Base-by-base conservation (phyloP, 2,329 filamentous ascomycete species). In the Coleophoma eucalyptorum region DNA sequence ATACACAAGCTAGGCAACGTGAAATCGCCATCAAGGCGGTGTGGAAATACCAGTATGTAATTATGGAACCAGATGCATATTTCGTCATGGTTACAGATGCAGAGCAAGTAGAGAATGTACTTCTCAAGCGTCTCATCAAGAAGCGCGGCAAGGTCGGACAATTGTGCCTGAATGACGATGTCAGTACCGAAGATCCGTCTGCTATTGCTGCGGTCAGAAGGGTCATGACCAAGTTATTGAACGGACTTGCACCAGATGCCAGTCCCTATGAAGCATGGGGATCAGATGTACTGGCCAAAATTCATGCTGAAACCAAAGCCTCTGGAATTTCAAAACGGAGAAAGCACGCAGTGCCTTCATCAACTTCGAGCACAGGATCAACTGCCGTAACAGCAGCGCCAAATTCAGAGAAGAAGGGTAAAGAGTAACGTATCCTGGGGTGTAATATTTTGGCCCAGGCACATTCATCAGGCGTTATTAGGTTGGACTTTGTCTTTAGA, bases 71-170 rank as follows among this genome's bases (percentile, higher is more conserved):
- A 5, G 69, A 72, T 55, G 68, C 69, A 3, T 61, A 62, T 43
- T 74, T 72, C 55, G 65, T 69, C 44, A 72, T 73, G 70, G 59
- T 74, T 46, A 72, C 69, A 26, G 72, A 73, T 58, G 69, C 70
- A 2, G 70, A 73, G 55, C 69, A 73, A 51, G 69, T 67, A 1
- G 62, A 69, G 53, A 65, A 64, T 16, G 61, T 67, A 16, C 55
- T 72, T 6, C 58, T 72, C 6, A 68, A 71, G 32, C 61, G 67
- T 13, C 64, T 66, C 32, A 62, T 69, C 38, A 63, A 65, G 19
- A 47, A 46, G 18, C 60, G 62, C 20, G 67, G 65, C 47, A 66
- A 67, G 48, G 60, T 57, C 0, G 69, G 69, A 1, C 70, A 72
- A 52, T 66, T 70, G 34, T 74, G 70, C 48, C 58, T 73, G 19